Evolutionary conservation across 2,329 filamentous ascomycete genomes (phyloP).

Genomic region (Alternaria burnsii): DNA sequence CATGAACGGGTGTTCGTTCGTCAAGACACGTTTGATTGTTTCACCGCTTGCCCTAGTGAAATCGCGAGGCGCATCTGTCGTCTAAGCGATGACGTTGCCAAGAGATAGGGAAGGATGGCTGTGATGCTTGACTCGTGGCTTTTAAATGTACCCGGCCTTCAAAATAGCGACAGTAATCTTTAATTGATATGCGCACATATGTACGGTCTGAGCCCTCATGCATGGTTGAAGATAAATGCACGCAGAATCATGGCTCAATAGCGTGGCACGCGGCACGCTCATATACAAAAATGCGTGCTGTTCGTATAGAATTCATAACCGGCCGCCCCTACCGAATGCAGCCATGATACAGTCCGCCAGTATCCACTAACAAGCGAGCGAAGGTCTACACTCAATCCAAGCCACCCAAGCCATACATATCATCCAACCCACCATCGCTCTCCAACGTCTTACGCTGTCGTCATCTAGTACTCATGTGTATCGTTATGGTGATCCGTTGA

Average conservation of each 20-base stretch:
- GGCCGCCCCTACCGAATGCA: slow-evolving; percentile 24
- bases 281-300: slow-evolving; percentile 39
- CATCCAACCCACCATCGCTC: slow-evolving; percentile 13
- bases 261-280: slow-evolving; percentile 37
- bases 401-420: slow-evolving; percentile 28
- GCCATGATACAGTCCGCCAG: slow-evolving; percentile 23
- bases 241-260: slow-evolving; percentile 4
- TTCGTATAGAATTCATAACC: slow-evolving; percentile 27
- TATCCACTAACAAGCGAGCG: slow-evolving; percentile 35
- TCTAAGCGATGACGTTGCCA: slow-evolving; percentile 20
- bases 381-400: slow-evolving; percentile 24
- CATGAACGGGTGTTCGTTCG: slow-evolving; percentile 29
- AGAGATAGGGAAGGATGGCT: not conserved
- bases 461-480: slow-evolving; percentile 38
- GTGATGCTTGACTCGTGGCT: not conserved
- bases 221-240: not conserved
- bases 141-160: not conserved
- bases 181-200: not conserved
- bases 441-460: slow-evolving; percentile 19
- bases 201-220: not conserved
- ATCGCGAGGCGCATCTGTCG: slow-evolving; percentile 11
- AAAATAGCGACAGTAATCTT: not conserved
- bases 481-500: slow-evolving; percentile 30
- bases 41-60: slow-evolving; percentile 22
- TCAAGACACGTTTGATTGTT: slow-evolving; percentile 27